These are phyloP conservation scores for Atkinsonella texensis DNA, from an alignment of 2,329 filamentous ascomycete genomes.

Conservation along the genomic window DNA sequence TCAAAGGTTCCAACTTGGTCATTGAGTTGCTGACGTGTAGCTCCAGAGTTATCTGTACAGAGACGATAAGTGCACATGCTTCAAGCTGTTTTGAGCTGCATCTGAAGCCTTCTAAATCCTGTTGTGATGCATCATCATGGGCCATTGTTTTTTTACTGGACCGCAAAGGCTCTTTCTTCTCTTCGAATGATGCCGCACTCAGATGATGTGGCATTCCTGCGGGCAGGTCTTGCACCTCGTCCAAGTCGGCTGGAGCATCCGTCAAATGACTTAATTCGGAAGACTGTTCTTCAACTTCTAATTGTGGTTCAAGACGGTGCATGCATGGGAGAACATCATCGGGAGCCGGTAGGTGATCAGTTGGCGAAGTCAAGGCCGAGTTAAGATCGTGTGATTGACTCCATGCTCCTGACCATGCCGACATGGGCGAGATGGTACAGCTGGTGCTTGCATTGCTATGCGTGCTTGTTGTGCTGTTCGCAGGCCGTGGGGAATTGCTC, in stretches of 20 bases:
- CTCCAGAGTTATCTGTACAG: constrained; percentile 32
- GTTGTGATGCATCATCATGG: constrained; percentile 2
- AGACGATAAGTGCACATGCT: constrained; percentile 25
- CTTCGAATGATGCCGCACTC: not conserved
- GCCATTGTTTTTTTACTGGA: not conserved
- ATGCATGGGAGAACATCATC: constrained; percentile 17
- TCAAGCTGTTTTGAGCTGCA: constrained; percentile 13
- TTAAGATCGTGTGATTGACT: constrained; percentile 28
- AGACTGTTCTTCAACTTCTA: constrained; percentile 10
- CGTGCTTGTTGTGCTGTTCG: constrained; percentile 27
- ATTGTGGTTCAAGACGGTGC: constrained; percentile 8
- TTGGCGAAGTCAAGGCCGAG: constrained; percentile 33
- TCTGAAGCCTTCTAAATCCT: constrained; percentile 9
- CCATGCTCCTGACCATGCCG: constrained; percentile 29
- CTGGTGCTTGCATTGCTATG: constrained; percentile 25
- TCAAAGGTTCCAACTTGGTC: constrained; percentile 23
- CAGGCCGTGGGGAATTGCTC: constrained; percentile 37
- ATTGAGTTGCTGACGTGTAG: constrained; percentile 34
- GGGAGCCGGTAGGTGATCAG: constrained; percentile 26
- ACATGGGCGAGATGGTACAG: constrained; percentile 35
- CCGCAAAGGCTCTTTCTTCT: not conserved
- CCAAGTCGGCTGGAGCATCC: constrained; percentile 10
- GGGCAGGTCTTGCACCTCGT: constrained; percentile 29
- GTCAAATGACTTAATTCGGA: not conserved
- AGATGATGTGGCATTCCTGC: constrained; percentile 25